Conservation (phyloP, 108 stramenopile species). For the Cyclotella sp. region DNA sequence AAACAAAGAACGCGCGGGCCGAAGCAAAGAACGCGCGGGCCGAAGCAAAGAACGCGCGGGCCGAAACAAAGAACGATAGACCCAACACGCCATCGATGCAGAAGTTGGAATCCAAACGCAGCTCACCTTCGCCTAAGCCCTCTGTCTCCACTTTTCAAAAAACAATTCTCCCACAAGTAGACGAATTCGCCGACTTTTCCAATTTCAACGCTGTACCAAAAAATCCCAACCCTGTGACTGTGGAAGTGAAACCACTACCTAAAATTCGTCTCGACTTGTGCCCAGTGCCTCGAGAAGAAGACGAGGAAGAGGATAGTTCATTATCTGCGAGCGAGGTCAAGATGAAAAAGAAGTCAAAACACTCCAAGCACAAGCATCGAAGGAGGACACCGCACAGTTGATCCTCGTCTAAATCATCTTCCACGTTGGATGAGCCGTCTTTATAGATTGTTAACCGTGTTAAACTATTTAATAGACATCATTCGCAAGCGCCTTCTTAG, state of each 20-base stretch:
- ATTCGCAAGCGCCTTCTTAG: too few relatives aligned
- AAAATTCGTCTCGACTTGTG: slow-evolving; percentile 86
- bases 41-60: slow-evolving; percentile 9
- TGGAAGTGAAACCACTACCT: slow-evolving; percentile 89
- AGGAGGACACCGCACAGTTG: slow-evolving; percentile 23
- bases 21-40: slow-evolving; percentile 13
- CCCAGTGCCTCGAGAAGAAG: slow-evolving; percentile 88
- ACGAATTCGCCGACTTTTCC: slow-evolving; percentile 39
- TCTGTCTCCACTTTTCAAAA: slow-evolving; percentile 8
- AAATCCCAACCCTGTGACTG: slow-evolving; percentile 73
- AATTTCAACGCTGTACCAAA: slow-evolving; percentile 24
- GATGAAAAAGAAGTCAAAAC: slow-evolving; percentile 52
- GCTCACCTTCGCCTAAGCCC: not conserved
- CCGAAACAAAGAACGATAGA: slow-evolving; percentile 20
- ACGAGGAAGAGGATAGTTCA: slow-evolving; percentile 70
- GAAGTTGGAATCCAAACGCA: slow-evolving; percentile 38
- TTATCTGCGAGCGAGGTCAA: slow-evolving; percentile 17
- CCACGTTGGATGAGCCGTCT: too few relatives aligned
- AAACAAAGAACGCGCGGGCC: slow-evolving; percentile 9
- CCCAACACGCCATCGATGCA: slow-evolving; percentile 28
- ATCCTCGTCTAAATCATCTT: slow-evolving; percentile 11
- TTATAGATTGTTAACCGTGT: not conserved
- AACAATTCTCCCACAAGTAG: slow-evolving; percentile 15
- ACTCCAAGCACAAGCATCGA: slow-evolving; percentile 43
- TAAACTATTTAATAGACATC: too few relatives aligned